A percentile compares a stretch with the other conserved stretches of the same genome.
Evolutionary conservation across 345 rosid species (phyloP).

Genomic region (Salix koriyanagi): DNA sequence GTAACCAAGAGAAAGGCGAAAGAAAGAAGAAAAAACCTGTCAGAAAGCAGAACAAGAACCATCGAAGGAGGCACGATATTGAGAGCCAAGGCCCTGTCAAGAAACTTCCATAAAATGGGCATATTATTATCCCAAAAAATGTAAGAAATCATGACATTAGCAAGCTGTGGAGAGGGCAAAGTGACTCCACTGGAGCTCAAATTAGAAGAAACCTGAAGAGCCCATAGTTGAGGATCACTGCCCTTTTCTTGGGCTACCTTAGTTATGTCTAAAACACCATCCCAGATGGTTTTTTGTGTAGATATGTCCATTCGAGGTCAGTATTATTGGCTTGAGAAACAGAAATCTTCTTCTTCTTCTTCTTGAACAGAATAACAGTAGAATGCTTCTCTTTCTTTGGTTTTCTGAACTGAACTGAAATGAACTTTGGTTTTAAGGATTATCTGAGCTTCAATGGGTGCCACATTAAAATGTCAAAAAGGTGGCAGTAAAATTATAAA

Average conservation of each 20-base stretch:
- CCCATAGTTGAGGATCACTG: conserved; percentile 71
- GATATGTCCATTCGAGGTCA: conserved; percentile 8
- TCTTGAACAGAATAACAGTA: background rate
- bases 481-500: background rate
- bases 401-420: background rate
- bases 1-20: background rate
- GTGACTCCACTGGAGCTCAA: conserved; percentile 47
- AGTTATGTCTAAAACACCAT: conserved; percentile 43
- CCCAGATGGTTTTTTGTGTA: conserved; percentile 3
- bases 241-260: conserved; percentile 64
- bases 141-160: conserved; percentile 22
- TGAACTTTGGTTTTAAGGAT: conserved; percentile 1
- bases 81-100: conserved; percentile 28
- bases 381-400: background rate
- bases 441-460: background rate
- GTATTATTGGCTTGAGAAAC: background rate
- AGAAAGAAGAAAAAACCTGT: conserved; percentile 14
- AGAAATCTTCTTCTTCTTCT: background rate
- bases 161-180: conserved; percentile 30
- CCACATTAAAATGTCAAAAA: background rate
- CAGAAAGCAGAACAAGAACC: conserved; percentile 27
- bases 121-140: conserved; percentile 33
- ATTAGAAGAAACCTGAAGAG: conserved; percentile 48
- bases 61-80: conserved; percentile 23
- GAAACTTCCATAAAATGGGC: conserved; percentile 31